A percentile compares a stretch with the other conserved stretches of the same genome.
Conservation (phyloP, 2,329 filamentous ascomycete genomes). For the Xylaria sp. region DNA sequence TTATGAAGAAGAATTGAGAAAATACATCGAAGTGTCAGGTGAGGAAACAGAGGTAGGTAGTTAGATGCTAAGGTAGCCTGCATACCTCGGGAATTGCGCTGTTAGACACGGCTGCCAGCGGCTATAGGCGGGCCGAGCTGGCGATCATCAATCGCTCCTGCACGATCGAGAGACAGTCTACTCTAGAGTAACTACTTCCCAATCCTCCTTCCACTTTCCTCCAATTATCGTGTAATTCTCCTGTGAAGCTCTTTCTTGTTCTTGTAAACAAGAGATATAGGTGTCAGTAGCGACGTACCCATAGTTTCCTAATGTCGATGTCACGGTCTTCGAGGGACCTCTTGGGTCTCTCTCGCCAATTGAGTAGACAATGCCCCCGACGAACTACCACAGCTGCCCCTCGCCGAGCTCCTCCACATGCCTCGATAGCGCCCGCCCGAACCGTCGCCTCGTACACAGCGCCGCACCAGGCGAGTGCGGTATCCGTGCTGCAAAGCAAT, state of each 20-base stretch:
- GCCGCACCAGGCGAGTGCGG: conserved; percentile 81
- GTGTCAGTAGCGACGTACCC: conserved; percentile 3
- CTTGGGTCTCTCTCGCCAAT: conserved; percentile 57
- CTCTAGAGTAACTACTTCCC: neutral
- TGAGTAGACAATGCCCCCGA: conserved; percentile 51
- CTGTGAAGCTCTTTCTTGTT: conserved; percentile 35
- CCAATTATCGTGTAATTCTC: conserved; percentile 37
- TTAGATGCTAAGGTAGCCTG: conserved; percentile 1
- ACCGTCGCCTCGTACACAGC: conserved; percentile 80
- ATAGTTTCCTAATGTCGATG: conserved; percentile 57
- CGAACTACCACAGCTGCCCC: conserved; percentile 46
- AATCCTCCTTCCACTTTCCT: conserved; percentile 6
- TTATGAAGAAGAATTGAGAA: neutral
- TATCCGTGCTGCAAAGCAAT: conserved; percentile 80
- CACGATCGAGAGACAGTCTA: conserved; percentile 41
- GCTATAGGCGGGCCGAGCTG: conserved; percentile 36
- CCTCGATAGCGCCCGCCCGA: conserved; percentile 41
- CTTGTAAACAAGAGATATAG: neutral
- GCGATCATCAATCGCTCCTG: conserved; percentile 22
- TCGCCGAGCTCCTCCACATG: conserved; percentile 44
- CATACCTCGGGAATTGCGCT: conserved; percentile 10
- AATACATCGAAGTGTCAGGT: neutral
- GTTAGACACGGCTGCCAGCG: conserved; percentile 33
- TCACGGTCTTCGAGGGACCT: conserved; percentile 60
- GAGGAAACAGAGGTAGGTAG: conserved; percentile 5